Conservation (phyloP, 345 rosid genomes). For the Euphorbia lathyris region DNA sequence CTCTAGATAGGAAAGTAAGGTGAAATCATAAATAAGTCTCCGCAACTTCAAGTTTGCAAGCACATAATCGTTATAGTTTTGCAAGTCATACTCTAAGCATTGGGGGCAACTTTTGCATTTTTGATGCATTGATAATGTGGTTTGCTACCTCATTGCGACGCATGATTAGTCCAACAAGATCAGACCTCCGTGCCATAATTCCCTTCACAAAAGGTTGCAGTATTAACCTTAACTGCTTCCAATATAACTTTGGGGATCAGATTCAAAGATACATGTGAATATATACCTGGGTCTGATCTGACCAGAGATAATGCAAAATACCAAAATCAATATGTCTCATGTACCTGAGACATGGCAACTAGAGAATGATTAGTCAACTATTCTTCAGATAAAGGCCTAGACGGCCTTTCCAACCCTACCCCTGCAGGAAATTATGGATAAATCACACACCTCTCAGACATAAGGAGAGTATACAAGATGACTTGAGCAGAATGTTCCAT, state of each 20-base stretch:
- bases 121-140: constrained; percentile 71
- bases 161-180: constrained; percentile 85
- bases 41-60: not conserved
- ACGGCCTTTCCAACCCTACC: not conserved
- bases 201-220: constrained; percentile 46
- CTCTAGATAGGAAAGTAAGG: constrained; percentile 40
- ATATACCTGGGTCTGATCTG: constrained; percentile 88
- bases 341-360: constrained; percentile 47
- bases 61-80: constrained; percentile 10
- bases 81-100: constrained; percentile 66
- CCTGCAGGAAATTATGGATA: not conserved
- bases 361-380: constrained; percentile 11
- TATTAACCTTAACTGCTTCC: constrained; percentile 11
- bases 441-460: constrained; percentile 81
- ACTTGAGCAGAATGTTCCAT: constrained; percentile 95
- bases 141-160: constrained; percentile 94
- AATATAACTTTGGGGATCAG: constrained; percentile 8
- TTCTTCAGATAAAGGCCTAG: not conserved
- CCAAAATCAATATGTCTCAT: constrained; percentile 73
- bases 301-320: constrained; percentile 77
- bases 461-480: constrained; percentile 89
- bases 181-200: constrained; percentile 71
- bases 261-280: constrained; percentile 12
- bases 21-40: constrained; percentile 15
- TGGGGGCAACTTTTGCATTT: constrained; percentile 70